These are phyloP conservation scores for Candida krabiensis DNA, from an alignment of 805 yeast genomes.

Conservation along the genomic window DNA sequence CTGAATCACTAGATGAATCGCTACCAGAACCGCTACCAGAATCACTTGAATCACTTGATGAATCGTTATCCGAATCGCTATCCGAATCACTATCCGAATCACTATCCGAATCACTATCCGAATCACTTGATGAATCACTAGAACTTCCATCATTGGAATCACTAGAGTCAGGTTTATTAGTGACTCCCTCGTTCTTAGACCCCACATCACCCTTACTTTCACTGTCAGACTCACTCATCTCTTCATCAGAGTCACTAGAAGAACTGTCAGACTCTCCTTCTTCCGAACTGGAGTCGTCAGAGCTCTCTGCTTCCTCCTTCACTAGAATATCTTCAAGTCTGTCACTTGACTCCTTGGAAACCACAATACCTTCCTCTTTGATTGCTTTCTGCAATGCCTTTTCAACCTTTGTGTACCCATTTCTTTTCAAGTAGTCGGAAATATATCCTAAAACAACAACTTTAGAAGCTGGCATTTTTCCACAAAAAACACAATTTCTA, in stretches of 20 bases:
- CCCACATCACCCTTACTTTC: slow-evolving; percentile 19
- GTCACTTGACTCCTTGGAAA: slow-evolving; percentile 10
- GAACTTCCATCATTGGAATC: slow-evolving; percentile 9
- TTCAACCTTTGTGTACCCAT: slow-evolving; percentile 24
- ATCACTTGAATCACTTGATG: slow-evolving; percentile 16
- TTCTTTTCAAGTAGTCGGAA: slow-evolving; percentile 24
- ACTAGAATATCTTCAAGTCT: slow-evolving; percentile 12
- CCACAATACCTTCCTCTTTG: slow-evolving; percentile 11
- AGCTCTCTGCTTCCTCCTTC: slow-evolving; percentile 5
- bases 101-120: slow-evolving; percentile 8
- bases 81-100: slow-evolving; percentile 13
- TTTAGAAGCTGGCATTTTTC: slow-evolving; percentile 19
- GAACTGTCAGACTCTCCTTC: slow-evolving; percentile 9
- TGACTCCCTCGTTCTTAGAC: slow-evolving; percentile 11
- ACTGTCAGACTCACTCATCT: slow-evolving; percentile 3
- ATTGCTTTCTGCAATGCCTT: slow-evolving; percentile 21
- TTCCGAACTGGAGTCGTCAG: slow-evolving; percentile 2
- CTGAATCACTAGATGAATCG: slow-evolving; percentile 8
- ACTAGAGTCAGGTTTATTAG: slow-evolving; percentile 8
- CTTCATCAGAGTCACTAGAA: slow-evolving; percentile 15
- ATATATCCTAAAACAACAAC: slow-evolving; percentile 20
- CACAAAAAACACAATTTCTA: slow-evolving; percentile 3
- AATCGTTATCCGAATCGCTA: slow-evolving; percentile 12
- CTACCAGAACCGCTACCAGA: slow-evolving; percentile 20
- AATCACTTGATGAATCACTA: slow-evolving; percentile 4